Percentiles rank a stretch among this genome's conserved stretches.
phyloP scores from a whole-genome alignment of 176 grass and related monocot species.

The Ensete ventricosum region DNA sequence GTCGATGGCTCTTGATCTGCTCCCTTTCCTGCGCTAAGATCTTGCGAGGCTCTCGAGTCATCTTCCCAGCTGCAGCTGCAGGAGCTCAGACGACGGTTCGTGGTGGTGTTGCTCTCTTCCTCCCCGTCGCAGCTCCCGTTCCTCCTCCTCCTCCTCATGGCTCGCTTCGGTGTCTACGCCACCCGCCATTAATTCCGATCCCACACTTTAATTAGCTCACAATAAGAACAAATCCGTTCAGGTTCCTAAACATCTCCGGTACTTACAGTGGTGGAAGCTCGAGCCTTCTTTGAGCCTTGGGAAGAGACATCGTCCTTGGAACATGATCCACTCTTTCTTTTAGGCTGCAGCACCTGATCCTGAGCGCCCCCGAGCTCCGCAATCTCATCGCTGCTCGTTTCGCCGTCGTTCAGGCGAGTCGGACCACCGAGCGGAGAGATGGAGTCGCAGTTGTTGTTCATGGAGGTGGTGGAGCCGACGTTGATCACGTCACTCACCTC shows the following conservation, averaged over 20 bases:
- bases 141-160: constrained; percentile 20
- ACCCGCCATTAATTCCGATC: constrained; percentile 20
- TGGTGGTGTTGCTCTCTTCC: constrained; percentile 22
- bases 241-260: no score
- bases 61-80: constrained; percentile 44
- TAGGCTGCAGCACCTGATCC: constrained; percentile 8
- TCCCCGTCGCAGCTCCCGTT: constrained; percentile 28
- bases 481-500: no score
- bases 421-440: constrained; percentile 15
- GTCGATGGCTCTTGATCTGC: constrained; percentile 23
- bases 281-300: constrained; percentile 26
- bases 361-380: not conserved
- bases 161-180: constrained; percentile 40
- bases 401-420: constrained; percentile 39
- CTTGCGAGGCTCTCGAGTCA: constrained; percentile 41
- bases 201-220: no score
- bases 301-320: not conserved
- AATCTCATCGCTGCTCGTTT: constrained; percentile 17
- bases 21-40: constrained; percentile 26
- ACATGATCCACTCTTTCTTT: constrained; percentile 25
- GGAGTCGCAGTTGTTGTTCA: not conserved
- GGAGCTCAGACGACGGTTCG: constrained; percentile 20
- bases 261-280: not conserved
- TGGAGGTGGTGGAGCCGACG: no score
- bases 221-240: no score